Evolutionary conservation across 1,284 basidiomycete genomes (phyloP).

Genomic region (Boletellus sp.): DNA sequence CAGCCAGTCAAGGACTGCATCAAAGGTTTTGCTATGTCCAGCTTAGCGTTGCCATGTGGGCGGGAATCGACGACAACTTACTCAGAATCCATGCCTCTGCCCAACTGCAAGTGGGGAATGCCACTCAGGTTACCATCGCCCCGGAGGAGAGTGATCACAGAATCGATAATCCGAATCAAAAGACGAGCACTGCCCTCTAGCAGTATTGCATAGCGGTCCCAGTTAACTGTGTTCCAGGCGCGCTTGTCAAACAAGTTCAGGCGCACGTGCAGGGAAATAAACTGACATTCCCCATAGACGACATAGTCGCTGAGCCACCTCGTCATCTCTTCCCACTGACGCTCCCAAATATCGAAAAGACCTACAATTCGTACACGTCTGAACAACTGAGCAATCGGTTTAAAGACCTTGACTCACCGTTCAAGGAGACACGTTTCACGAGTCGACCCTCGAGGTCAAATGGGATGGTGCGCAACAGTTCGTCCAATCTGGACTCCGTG

Average conservation of each 20-base stretch:
- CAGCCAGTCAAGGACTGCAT: constrained; percentile 43
- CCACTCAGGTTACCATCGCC: constrained; percentile 20
- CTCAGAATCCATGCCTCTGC: constrained; percentile 25
- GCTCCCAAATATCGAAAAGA: constrained; percentile 47
- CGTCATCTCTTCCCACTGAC: constrained; percentile 43
- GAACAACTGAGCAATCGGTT: not conserved
- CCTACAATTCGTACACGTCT: constrained; percentile 30
- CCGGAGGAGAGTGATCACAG: constrained; percentile 32
- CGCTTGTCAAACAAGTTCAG: constrained; percentile 3
- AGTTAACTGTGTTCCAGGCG: constrained; percentile 47
- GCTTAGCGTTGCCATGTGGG: constrained; percentile 8
- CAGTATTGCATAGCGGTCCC: constrained; percentile 52
- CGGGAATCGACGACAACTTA: constrained; percentile 11
- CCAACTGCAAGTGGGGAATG: constrained; percentile 15
- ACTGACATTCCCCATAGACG: constrained; percentile 49
- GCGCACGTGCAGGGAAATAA: not conserved
- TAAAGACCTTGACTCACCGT: constrained; percentile 38
- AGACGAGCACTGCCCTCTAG: constrained; percentile 40
- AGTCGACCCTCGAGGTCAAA: constrained; percentile 58
- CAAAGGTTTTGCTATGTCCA: constrained; percentile 40
- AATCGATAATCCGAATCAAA: constrained; percentile 39
- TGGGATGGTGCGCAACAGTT: constrained; percentile 38
- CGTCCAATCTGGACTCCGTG: constrained; percentile 50
- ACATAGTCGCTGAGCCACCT: constrained; percentile 59
- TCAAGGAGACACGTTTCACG: constrained; percentile 43